Evolutionary conservation across 129 eudicot species (phyloP), one percentile per base, ranked within the genome.

Genomic region (Saposhnikovia divaricata): DNA sequence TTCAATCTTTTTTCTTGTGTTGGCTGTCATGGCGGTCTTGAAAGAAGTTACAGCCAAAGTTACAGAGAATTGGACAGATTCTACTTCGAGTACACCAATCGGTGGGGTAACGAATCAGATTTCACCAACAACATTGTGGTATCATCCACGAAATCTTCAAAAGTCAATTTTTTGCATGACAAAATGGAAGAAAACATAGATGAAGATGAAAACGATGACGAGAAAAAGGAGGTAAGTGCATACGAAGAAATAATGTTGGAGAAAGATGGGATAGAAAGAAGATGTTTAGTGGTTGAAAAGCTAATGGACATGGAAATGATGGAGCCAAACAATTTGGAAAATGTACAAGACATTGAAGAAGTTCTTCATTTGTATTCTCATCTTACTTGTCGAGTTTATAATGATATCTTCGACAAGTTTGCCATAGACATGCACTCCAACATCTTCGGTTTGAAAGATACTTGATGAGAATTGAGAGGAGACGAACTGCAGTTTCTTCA

Each of bases 291-390:
- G 66, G 73, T 76, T 15, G 59, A 84, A 80, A 86, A 82, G 48
- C 78, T 89, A 38, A 89, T 78, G 84, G 90, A 89, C 72, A 42
- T 88, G 55, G 86, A 84, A 77, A 82, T 78, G 85, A 75, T 86
- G 87, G 92, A 86, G 50, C 70, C 18, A 27, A 71, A 83, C 11
- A 89, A 84, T 31, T 31, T 80, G 6, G 88, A 86, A 50, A 83
- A 86, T 84, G 87, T 82, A 76, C 55, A 80, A 55, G 92, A 89
- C 71, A 80, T 86, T 69, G 84, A 89, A 84, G 92, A 86, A 74
- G 86, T 81, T 71, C 88, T 89, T 82, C 87, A 89, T 78, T 84
- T 84, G 80, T 86, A 89, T 83, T 82, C 92, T 57, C 78, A 85
- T 2, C 72, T 89, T 50, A 89, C 88, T 34, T 89, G 88, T 83